A percentile compares a stretch with the other conserved stretches of the same genome.
Conservation (phyloP, 257 asterid genomes). For the Parsonsia alboflavescens region DNA sequence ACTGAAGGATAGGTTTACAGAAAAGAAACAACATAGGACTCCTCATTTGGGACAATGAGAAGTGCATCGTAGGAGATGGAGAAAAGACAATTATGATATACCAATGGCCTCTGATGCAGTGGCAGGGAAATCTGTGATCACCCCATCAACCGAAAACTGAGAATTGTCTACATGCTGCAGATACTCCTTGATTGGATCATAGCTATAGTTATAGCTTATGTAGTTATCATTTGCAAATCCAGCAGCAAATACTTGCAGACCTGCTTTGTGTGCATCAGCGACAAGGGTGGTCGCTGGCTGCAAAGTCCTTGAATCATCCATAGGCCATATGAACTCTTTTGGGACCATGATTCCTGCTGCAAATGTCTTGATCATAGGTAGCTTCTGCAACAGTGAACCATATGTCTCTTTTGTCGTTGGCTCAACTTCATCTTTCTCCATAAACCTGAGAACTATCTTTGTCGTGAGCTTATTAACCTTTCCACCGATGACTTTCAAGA, state of each 20-base stretch:
- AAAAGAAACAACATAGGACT: neutral
- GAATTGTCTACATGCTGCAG: slow-evolving; percentile 53
- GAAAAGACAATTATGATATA: slow-evolving; percentile 21
- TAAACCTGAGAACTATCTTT: slow-evolving; percentile 54
- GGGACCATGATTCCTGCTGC: slow-evolving; percentile 83
- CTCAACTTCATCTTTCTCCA: slow-evolving; percentile 36
- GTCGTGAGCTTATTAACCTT: slow-evolving; percentile 35
- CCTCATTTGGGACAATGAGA: neutral
- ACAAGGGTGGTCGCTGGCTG: slow-evolving; percentile 63
- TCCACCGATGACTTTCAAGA: slow-evolving; percentile 56
- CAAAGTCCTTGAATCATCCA: slow-evolving; percentile 34
- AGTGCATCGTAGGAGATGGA: neutral
- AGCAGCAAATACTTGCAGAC: slow-evolving; percentile 62
- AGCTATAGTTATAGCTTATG: slow-evolving; percentile 78
- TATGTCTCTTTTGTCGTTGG: slow-evolving; percentile 60
- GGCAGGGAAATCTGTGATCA: slow-evolving; percentile 71
- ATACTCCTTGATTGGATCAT: slow-evolving; percentile 75
- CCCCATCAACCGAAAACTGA: slow-evolving; percentile 77
- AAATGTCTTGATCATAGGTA: slow-evolving; percentile 54
- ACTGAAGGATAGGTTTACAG: neutral
- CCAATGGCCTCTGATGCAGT: slow-evolving; percentile 86
- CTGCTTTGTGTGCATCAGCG: slow-evolving; percentile 69
- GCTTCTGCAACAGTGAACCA: slow-evolving; percentile 41
- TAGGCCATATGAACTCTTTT: slow-evolving; percentile 76
- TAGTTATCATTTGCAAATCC: slow-evolving; percentile 73